phyloP scores from a whole-genome alignment of 306 rosid genomes.

The Inga laurina region DNA sequence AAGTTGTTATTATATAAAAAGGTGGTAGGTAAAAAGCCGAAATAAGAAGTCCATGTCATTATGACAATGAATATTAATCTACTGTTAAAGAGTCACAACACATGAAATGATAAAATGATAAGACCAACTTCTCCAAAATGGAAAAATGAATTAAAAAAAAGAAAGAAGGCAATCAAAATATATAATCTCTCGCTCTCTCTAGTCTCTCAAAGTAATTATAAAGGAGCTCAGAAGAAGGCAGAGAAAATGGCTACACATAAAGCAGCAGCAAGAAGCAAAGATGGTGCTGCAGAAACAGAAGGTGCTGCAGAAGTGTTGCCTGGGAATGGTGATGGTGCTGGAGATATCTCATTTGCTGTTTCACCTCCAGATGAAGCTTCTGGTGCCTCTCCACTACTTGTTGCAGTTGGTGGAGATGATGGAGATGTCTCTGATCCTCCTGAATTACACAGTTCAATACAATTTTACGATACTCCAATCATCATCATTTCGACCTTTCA shows the following conservation, averaged over 20 bases:
- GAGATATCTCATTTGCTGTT: constrained; percentile 19
- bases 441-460: background rate
- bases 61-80: constrained; percentile 21
- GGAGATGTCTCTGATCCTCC: constrained; percentile 43
- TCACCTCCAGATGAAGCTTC: background rate
- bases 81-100: background rate
- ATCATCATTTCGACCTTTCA: background rate
- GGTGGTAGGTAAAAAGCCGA: background rate
- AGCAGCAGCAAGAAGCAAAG: constrained; percentile 21
- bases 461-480: constrained; percentile 14
- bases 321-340: constrained; percentile 24
- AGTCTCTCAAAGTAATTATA: background rate
- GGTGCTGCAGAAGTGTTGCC: constrained; percentile 28
- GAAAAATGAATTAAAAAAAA: background rate
- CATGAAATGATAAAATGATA: background rate
- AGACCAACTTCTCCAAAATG: constrained; percentile 12
- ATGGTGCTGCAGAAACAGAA: constrained; percentile 4
- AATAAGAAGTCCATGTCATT: constrained; percentile 1
- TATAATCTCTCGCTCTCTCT: constrained; percentile 14
- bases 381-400: constrained; percentile 19
- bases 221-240: constrained; percentile 24
- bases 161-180: background rate
- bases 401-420: constrained; percentile 29
- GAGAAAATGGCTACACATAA: constrained; percentile 4
- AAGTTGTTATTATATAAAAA: too few species aligned